Evolutionary conservation across 2,329 filamentous ascomycete genomes (phyloP).

Genomic region (Aspergillus sp.): DNA sequence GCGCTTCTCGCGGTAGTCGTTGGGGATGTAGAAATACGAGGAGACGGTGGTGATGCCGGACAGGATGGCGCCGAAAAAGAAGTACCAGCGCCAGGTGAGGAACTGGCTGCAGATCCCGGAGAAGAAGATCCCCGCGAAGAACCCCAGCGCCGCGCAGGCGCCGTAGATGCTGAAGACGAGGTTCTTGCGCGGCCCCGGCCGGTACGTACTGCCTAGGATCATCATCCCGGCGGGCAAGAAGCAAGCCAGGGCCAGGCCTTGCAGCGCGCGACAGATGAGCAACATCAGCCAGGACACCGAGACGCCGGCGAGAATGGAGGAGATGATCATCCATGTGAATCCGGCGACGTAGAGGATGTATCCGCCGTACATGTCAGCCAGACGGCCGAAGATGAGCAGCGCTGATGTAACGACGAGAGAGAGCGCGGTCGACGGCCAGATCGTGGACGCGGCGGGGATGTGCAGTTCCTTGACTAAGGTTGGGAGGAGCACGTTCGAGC

Average conservation of each 20-base stretch:
- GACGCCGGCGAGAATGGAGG: constrained; percentile 70
- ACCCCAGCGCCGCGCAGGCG: constrained; percentile 50
- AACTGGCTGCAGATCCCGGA: constrained; percentile 59
- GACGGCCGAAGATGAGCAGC: constrained; percentile 54
- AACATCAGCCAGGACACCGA: constrained; percentile 67
- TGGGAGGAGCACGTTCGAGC: constrained; percentile 70
- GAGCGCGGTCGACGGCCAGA: constrained; percentile 55
- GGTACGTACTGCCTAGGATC: constrained; percentile 63
- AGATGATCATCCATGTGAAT: constrained; percentile 62
- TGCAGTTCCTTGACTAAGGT: constrained; percentile 60
- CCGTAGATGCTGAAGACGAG: constrained; percentile 62
- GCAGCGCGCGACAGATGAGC: constrained; percentile 70
- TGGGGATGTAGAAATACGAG: constrained; percentile 50
- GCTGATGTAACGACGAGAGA: constrained; percentile 51
- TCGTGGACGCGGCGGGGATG: constrained; percentile 64
- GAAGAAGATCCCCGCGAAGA: constrained; percentile 61
- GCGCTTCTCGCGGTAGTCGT: constrained; percentile 35
- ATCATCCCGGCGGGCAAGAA: constrained; percentile 69
- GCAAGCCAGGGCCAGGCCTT: constrained; percentile 71
- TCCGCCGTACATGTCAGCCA: constrained; percentile 63
- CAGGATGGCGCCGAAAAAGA: constrained; percentile 63
- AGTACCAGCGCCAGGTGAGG: constrained; percentile 65
- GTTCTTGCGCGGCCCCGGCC: constrained; percentile 69
- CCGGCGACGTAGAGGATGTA: constrained; percentile 65
- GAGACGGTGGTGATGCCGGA: constrained; percentile 46